Percentiles rank a stretch among this genome's conserved stretches.
Conservation (phyloP, 805 yeast species). For the Candida ovalis region DNA sequence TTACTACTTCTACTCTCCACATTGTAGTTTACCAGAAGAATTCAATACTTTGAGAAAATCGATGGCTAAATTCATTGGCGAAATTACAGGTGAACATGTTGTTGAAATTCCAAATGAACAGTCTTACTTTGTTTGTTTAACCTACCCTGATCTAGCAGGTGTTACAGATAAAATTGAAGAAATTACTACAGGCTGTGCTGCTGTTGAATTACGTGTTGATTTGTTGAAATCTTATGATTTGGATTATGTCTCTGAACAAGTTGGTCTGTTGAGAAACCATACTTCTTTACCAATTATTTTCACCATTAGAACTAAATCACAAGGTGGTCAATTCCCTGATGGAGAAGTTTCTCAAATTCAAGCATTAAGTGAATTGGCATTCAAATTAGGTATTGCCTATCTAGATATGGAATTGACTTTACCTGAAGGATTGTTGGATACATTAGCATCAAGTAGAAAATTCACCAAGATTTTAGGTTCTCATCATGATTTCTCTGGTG, state of each 20-base stretch:
- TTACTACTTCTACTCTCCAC: slow-evolving; percentile 71
- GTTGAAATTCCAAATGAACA: slow-evolving; percentile 40
- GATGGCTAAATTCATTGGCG: slow-evolving; percentile 53
- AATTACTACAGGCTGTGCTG: slow-evolving; percentile 66
- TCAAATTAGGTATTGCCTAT: slow-evolving; percentile 74
- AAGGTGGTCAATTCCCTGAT: slow-evolving; percentile 82
- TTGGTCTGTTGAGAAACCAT: slow-evolving; percentile 62
- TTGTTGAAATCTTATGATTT: slow-evolving; percentile 47
- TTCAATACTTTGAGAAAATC: slow-evolving; percentile 54
- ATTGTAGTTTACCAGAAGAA: slow-evolving; percentile 53
- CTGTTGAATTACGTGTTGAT: slow-evolving; percentile 83
- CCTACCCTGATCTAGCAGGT: slow-evolving; percentile 55
- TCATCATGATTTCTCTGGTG: slow-evolving; percentile 69
- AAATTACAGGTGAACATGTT: slow-evolving; percentile 53
- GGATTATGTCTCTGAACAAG: slow-evolving; percentile 67
- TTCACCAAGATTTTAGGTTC: slow-evolving; percentile 77
- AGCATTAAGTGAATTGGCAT: slow-evolving; percentile 54
- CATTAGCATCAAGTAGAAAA: slow-evolving; percentile 49
- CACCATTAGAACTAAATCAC: slow-evolving; percentile 72
- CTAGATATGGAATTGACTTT: slow-evolving; percentile 76
- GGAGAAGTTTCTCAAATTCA: slow-evolving; percentile 44
- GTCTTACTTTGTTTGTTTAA: slow-evolving; percentile 71
- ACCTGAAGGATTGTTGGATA: slow-evolving; percentile 51
- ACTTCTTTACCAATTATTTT: slow-evolving; percentile 72
- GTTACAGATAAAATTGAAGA: slow-evolving; percentile 44